Evolutionary conservation across 2,329 filamentous ascomycete genomes (phyloP).

Genomic region (Xylariaceae sp.): DNA sequence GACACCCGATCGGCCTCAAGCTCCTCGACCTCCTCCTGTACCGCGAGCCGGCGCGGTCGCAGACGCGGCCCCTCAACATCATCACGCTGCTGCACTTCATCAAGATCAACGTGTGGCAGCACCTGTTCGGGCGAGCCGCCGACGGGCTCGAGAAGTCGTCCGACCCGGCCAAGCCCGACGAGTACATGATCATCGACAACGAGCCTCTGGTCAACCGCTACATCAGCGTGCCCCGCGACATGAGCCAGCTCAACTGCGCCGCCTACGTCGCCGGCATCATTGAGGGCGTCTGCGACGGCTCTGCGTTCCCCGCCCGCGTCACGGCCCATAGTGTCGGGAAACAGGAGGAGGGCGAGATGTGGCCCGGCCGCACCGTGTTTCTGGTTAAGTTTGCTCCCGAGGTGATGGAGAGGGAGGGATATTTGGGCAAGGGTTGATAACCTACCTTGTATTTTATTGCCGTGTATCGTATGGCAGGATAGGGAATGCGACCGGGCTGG

Average conservation of each 20-base stretch:
- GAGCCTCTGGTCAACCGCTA: slow-evolving; percentile 95
- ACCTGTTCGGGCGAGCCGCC: slow-evolving; percentile 87
- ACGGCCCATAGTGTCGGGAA: slow-evolving; percentile 79
- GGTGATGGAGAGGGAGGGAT: slow-evolving; percentile 88
- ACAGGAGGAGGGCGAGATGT: slow-evolving; percentile 69
- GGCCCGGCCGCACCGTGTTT: slow-evolving; percentile 96
- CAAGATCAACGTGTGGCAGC: slow-evolving; percentile 87
- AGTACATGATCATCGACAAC: slow-evolving; percentile 99
- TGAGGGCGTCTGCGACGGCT: slow-evolving; percentile 93
- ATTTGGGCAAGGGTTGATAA: slow-evolving; percentile 62
- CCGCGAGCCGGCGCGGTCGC: slow-evolving; percentile 70
- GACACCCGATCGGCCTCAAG: slow-evolving; percentile 90
- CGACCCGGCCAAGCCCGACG: slow-evolving; percentile 79
- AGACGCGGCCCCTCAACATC: slow-evolving; percentile 82
- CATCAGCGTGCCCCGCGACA: slow-evolving; percentile 89
- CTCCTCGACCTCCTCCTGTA: slow-evolving; percentile 94
- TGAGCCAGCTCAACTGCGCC: slow-evolving; percentile 95
- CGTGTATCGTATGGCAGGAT: slow-evolving; percentile 13
- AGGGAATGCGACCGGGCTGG: slow-evolving; percentile 9
- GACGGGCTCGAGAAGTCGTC: slow-evolving; percentile 90
- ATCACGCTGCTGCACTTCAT: slow-evolving; percentile 94
- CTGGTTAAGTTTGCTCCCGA: slow-evolving; percentile 89
- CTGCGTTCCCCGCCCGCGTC: slow-evolving; percentile 84
- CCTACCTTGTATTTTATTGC: slow-evolving; percentile 3
- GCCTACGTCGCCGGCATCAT: slow-evolving; percentile 94